Percentiles rank a stretch among this genome's conserved stretches.
These are phyloP conservation scores for Cyphellophora attinorum DNA, from an alignment of 2,329 filamentous ascomycete species.

Conservation along the genomic window DNA sequence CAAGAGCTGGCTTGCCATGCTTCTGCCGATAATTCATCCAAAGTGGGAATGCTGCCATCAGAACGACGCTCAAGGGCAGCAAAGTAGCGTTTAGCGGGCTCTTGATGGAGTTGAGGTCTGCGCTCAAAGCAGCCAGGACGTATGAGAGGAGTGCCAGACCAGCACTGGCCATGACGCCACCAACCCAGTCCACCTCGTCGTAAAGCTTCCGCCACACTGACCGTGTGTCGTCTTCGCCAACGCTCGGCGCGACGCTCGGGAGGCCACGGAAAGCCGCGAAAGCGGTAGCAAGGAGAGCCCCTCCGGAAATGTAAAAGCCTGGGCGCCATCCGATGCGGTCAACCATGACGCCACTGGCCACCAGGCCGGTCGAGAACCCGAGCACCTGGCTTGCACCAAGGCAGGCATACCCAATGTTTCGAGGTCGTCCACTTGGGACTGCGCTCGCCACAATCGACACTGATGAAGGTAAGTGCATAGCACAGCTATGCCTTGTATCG, in stretches of 20 bases:
- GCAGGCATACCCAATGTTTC: constrained; percentile 43
- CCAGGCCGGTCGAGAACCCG: constrained; percentile 43
- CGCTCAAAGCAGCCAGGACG: constrained; percentile 26
- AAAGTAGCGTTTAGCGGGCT: constrained; percentile 35
- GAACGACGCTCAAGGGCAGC: constrained; percentile 32
- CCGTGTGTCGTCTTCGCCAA: constrained; percentile 7
- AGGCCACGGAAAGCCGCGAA: constrained; percentile 22
- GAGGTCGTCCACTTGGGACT: constrained; percentile 35
- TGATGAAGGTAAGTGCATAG: constrained; percentile 39
- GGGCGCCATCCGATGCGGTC: constrained; percentile 42
- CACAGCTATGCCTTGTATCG: constrained; percentile 36
- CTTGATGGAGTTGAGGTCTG: constrained; percentile 27
- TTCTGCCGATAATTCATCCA: constrained; percentile 46
- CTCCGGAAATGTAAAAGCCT: constrained; percentile 40
- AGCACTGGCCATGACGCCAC: constrained; percentile 35
- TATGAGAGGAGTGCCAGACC: constrained; percentile 43
- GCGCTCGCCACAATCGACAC: constrained; percentile 40
- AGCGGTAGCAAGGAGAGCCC: constrained; percentile 28
- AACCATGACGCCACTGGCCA: constrained; percentile 40
- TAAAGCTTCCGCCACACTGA: constrained; percentile 21
- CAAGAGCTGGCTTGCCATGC: constrained; percentile 41
- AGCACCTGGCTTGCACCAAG: constrained; percentile 42
- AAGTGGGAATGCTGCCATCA: constrained; percentile 40
- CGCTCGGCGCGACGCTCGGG: constrained; percentile 24
- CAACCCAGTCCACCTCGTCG: constrained; percentile 45